A percentile compares a stretch with the other conserved stretches of the same genome.
Conservation (phyloP, 805 yeast genomes). For the Candida mattraensis region DNA sequence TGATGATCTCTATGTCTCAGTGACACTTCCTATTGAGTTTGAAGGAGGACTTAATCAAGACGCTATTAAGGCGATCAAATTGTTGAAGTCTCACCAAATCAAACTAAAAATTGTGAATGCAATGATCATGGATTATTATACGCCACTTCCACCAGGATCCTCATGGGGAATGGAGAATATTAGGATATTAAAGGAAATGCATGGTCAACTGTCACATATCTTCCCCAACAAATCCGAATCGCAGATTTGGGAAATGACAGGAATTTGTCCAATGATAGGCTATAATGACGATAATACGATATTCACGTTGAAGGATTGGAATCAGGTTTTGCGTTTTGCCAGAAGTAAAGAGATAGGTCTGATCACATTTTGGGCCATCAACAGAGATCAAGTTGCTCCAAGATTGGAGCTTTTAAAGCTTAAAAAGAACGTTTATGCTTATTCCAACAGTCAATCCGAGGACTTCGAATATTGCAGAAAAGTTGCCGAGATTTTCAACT, state of each 20-base stretch:
- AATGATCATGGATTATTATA: slow-evolving; percentile 36
- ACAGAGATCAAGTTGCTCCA: slow-evolving; percentile 30
- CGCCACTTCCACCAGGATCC: slow-evolving; percentile 20
- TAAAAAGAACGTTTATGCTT: slow-evolving; percentile 20
- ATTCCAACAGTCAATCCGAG: slow-evolving; percentile 22
- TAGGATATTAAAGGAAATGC: slow-evolving; percentile 21
- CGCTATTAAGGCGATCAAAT: slow-evolving; percentile 18
- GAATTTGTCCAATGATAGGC: slow-evolving; percentile 37
- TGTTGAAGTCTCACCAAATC: slow-evolving; percentile 13
- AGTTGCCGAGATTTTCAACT: slow-evolving; percentile 16
- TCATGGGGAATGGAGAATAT: slow-evolving; percentile 32
- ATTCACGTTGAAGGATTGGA: slow-evolving; percentile 27
- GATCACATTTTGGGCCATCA: slow-evolving; percentile 34
- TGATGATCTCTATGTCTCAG: slow-evolving; percentile 17
- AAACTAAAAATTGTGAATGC: slow-evolving; percentile 20
- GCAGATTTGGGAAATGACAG: slow-evolving; percentile 26
- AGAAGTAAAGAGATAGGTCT: slow-evolving; percentile 22
- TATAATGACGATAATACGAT: slow-evolving; percentile 30
- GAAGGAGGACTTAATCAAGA: slow-evolving; percentile 21
- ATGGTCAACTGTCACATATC: slow-evolving; percentile 15
- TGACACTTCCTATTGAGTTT: slow-evolving; percentile 34
- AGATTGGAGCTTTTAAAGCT: slow-evolving; percentile 8
- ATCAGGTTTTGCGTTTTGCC: slow-evolving; percentile 20
- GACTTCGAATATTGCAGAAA: slow-evolving; percentile 23
- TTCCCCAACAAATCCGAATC: slow-evolving; percentile 3